A percentile compares a stretch with the other conserved stretches of the same genome.
Evolutionary conservation across 1,284 basidiomycete genomes (phyloP).

Genomic region (Tetrapyrgos nigripes): DNA sequence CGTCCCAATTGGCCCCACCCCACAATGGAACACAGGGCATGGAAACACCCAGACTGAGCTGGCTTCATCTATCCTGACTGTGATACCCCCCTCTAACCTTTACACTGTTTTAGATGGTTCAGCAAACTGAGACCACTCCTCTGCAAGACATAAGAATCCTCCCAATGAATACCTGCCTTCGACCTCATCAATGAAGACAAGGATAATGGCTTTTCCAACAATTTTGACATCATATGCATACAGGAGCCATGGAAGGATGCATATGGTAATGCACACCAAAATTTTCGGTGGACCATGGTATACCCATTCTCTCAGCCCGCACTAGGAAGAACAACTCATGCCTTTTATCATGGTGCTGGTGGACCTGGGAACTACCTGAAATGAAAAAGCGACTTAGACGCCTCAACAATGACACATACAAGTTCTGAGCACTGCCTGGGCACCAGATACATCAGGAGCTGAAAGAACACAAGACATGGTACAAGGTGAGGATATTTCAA

Average conservation of each 20-base stretch:
- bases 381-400: conserved; percentile 17
- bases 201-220: not conserved
- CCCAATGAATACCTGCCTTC: no score
- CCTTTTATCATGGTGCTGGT: conserved; percentile 40
- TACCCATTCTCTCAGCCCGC: conserved; percentile 20
- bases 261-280: conserved; percentile 21
- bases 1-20: no score
- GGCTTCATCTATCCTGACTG: no score
- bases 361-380: conserved; percentile 30
- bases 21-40: no score
- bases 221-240: conserved; percentile 31
- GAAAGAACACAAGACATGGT: conserved; percentile 25
- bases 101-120: no score
- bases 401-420: conserved; percentile 9
- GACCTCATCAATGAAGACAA: conserved; percentile 10
- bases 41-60: no score
- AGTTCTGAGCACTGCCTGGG: conserved; percentile 1
- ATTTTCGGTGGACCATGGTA: conserved; percentile 14
- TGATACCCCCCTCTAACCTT: no score
- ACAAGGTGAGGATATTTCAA: conserved; percentile 32
- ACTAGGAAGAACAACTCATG: conserved; percentile 7
- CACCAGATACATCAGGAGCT: conserved; percentile 30
- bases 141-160: no score
- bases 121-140: no score
- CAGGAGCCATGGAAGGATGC: conserved; percentile 35